Evolutionary conservation across 345 rosid genomes (phyloP), one percentile per base, ranked within the genome.

Genomic region (Hypericum perforatum): DNA sequence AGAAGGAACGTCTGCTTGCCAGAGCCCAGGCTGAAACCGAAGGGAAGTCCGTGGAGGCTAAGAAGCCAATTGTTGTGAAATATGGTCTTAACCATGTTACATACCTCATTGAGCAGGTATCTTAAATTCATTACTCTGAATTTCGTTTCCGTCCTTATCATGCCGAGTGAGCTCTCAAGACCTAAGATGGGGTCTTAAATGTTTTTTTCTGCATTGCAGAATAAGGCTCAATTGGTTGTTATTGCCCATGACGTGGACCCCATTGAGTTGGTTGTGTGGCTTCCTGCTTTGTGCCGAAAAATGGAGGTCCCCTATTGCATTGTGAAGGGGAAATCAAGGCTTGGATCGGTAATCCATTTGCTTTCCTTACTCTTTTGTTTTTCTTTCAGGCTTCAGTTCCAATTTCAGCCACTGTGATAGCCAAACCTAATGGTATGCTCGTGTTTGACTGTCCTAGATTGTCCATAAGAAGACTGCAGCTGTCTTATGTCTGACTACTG

Each of bases 241-340:
- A 86, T 85, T 9, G 95, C 95, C 12, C 95, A 82, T 49, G 95
- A 85, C 62, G 95, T 85, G 12, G 89, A 85, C 60, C 95, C 95
- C 10, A 85, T 85, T 36, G 95, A 85, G 74, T 67, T 85, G 72
- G 95, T 85, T 45, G 87, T 85, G 3, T 85, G 95, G 95, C 65
- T 85, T 36, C 95, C 95, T 43, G 85, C 95, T n/a, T 59, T 85
- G 11, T 85, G 95, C 68, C 78, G 95, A 39, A 85, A 85, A 70
- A 82, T 85, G 90, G 95, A 85, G 70, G 81, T 85, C 29, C 95
- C 95, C 0, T 82, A 85, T 72, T 70, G 87, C 76, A 80, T 85
- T 54, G 95, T 85, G 61, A 85, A 82, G 73, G 89, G 89, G 4
- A 85, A 85, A 61, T 64, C 94, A 6, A 78, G 94, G 7, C 73